Evolutionary conservation across 768 basidiomycete genomes (phyloP).

Genomic region (Lactarius akahatsu): DNA sequence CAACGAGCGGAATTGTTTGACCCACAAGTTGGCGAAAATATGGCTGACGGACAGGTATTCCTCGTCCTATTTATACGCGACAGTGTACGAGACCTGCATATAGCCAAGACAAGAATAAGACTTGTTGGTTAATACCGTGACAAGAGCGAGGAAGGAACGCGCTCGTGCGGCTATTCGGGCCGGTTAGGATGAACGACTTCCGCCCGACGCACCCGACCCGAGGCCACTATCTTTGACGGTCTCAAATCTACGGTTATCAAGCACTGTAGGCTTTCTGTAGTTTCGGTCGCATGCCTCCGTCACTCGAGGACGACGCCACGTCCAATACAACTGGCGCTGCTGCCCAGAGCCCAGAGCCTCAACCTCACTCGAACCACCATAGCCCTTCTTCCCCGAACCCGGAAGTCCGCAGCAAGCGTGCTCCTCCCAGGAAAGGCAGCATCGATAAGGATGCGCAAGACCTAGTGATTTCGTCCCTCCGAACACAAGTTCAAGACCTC

Average conservation of each 20-base stretch:
- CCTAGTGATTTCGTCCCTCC: conserved; percentile 77
- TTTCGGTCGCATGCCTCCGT: conserved; percentile 23
- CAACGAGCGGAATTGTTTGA: not conserved
- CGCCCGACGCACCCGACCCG: conserved; percentile 1
- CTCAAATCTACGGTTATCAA: not conserved
- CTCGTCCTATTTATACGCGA: not conserved
- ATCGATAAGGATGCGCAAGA: conserved; percentile 66
- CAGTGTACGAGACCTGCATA: too few relatives aligned
- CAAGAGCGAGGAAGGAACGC: too few relatives aligned
- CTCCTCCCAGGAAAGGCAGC: conserved; percentile 19
- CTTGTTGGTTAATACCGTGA: too few relatives aligned
- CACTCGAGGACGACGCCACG: conserved; percentile 12
- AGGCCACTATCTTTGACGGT: conserved; percentile 2
- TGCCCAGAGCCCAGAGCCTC: conserved; percentile 11
- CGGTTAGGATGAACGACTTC: not conserved
- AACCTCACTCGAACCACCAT: conserved; percentile 14
- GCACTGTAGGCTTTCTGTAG: conserved; percentile 2
- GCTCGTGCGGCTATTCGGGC: conserved; percentile 10
- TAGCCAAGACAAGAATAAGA: too few relatives aligned
- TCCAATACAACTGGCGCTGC: not conserved
- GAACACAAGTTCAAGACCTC: conserved; percentile 79
- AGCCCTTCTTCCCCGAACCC: conserved; percentile 8
- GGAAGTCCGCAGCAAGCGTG: conserved; percentile 13
- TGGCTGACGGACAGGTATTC: not conserved
- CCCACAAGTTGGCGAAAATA: not conserved